Evolutionary conservation across 2,329 filamentous ascomycete genomes (phyloP).

Genomic region (Bertia moriformis): DNA sequence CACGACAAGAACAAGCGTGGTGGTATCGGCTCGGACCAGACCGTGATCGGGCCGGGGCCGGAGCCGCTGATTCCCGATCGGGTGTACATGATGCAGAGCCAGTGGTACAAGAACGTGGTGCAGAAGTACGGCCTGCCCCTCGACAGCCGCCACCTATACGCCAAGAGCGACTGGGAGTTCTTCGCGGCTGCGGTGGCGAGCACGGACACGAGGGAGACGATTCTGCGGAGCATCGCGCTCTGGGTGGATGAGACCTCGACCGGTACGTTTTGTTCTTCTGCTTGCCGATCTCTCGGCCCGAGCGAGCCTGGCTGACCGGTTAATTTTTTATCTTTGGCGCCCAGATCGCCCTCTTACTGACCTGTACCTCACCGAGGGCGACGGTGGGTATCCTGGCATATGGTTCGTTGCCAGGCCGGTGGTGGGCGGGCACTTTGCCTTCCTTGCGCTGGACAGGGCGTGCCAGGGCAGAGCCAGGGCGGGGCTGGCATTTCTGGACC

Average conservation of each 20-base stretch:
- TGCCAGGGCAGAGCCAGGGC: slow-evolving; percentile 56
- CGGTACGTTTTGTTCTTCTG: slow-evolving; percentile 19
- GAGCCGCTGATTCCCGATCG: slow-evolving; percentile 55
- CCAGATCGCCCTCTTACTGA: slow-evolving; percentile 64
- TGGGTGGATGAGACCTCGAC: slow-evolving; percentile 78
- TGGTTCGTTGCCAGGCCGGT: slow-evolving; percentile 73
- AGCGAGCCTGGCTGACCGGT: slow-evolving; percentile 6
- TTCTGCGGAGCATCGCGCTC: slow-evolving; percentile 57
- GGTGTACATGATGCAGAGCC: slow-evolving; percentile 66
- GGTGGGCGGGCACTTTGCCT: slow-evolving; percentile 74
- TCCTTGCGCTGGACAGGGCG: slow-evolving; percentile 66
- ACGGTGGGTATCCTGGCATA: slow-evolving; percentile 60
- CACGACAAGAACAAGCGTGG: slow-evolving; percentile 8
- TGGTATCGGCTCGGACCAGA: no score
- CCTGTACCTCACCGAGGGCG: slow-evolving; percentile 66
- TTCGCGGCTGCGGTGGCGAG: slow-evolving; percentile 70
- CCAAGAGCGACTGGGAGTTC: slow-evolving; percentile 85
- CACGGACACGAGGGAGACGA: slow-evolving; percentile 51
- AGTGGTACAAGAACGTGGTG: slow-evolving; percentile 67
- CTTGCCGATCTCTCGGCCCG: slow-evolving; percentile 1
- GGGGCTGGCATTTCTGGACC: slow-evolving; percentile 35
- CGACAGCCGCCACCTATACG: slow-evolving; percentile 69
- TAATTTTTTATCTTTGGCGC: slow-evolving; percentile 2
- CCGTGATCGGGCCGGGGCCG: slow-evolving; percentile 7
- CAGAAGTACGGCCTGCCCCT: slow-evolving; percentile 73